Conservation (phyloP, 176 grass and related monocot species). For the Zea mays region Zm-B73-REFERENCE-NAM-5.0 NC_050096.1:186343001-186343500, state of each 20-base stretch:
- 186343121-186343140: slow-evolving; percentile 67
- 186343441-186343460: slow-evolving; percentile 64
- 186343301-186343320: too few relatives aligned
- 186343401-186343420: slow-evolving; percentile 62
- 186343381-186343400: slow-evolving; percentile 10
- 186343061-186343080: slow-evolving; percentile 54
- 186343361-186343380: too few relatives aligned
- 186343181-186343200: slow-evolving; percentile 45
- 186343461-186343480: slow-evolving; percentile 63
- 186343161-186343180: slow-evolving; percentile 44
- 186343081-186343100: slow-evolving; percentile 62
- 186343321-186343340: too few relatives aligned
- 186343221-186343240: slow-evolving; percentile 56
- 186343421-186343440: slow-evolving; percentile 45
- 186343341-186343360: too few relatives aligned
- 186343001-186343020: slow-evolving; percentile 60
- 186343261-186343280: slow-evolving; percentile 79
- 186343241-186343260: slow-evolving; percentile 73
- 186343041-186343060: slow-evolving; percentile 48
- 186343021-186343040: slow-evolving; percentile 62
- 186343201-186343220: slow-evolving; percentile 42
- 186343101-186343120: slow-evolving; percentile 65
- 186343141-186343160: slow-evolving; percentile 66
- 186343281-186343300: neutral
- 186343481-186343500: slow-evolving; percentile 55